Base-by-base conservation (phyloP, 805 yeast genomes). In the Saccharomycopsis javanensis region DNA sequence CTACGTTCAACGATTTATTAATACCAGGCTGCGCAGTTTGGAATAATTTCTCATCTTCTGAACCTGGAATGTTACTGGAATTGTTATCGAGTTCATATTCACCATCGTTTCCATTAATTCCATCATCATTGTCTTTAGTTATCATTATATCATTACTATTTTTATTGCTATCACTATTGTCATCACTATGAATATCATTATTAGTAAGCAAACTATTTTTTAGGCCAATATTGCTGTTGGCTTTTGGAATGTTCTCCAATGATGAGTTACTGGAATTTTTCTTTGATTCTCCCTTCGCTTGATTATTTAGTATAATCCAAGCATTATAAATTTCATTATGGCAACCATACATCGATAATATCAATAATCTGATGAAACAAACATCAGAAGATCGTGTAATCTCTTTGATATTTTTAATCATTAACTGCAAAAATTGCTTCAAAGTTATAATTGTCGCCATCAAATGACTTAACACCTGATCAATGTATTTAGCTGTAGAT, bases 311-410 rank as follows among this genome's bases (percentile, higher is more conserved):
- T 1, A 75, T 63, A 51, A 62, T 64, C 62, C 72, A 73, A 0
- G 79, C 79, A 63, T 77, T 77, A 53, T 67, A 68, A 45, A 77
- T 57, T 62, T 77, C 81, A 62, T 71, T 72, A 58, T 75, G 69
- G 15, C 77, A 70, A 6, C 79, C 80, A 64, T 66, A 77, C 16
- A 76, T 61, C 5, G 76, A 69, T 42, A 75, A 63, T 55, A 72
- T 70, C 16, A 75, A 66, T 75, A 74, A 70, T 59, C 79, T 61
- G 11, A 76, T 72, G 62, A 76, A 75, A 55, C 77, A 75, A 5
- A 73, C 71, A 63, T 77, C 80, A 28, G 73, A 72, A 50, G 72
- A 73, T 23, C 66, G 66, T 4, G 74, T 72, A 61, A 76, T 72
- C 1, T 66, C 56, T 0, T 62, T 58, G 50, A 73, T 66, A 60